Conservation (phyloP, 495 filamentous ascomycete genomes). For the Tuber umbilicatum region DNA sequence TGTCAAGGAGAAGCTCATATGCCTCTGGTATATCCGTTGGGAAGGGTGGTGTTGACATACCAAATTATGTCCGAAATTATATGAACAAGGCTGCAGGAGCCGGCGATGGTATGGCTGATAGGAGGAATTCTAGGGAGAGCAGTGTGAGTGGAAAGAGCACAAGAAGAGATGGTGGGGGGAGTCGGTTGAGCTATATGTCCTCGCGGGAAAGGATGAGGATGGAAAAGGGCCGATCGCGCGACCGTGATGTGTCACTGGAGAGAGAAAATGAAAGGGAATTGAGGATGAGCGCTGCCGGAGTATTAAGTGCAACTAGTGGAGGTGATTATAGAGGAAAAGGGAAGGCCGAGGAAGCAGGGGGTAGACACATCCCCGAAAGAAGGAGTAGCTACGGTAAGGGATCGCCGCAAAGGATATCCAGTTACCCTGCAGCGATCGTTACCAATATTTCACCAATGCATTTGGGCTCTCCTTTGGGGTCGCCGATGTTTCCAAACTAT, state of each 20-base stretch:
- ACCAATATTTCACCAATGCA: constrained; percentile 13
- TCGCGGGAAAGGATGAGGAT: constrained; percentile 37
- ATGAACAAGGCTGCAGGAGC: constrained; percentile 37
- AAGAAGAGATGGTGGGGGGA: constrained; percentile 20
- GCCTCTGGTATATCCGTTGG: constrained; percentile 47
- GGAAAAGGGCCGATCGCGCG: constrained; percentile 22
- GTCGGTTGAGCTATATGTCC: constrained; percentile 36
- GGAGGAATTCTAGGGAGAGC: constrained; percentile 32
- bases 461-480: constrained; percentile 31
- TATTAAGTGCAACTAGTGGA: constrained; percentile 23
- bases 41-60: constrained; percentile 48
- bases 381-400: constrained; percentile 39
- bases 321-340: constrained; percentile 24
- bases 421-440: constrained; percentile 24
- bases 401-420: constrained; percentile 21
- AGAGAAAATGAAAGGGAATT: constrained; percentile 29
- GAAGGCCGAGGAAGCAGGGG: constrained; percentile 25
- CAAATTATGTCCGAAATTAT: constrained; percentile 41
- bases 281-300: constrained; percentile 33
- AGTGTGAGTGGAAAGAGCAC: constrained; percentile 22
- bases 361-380: constrained; percentile 36
- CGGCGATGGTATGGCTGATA: constrained; percentile 51
- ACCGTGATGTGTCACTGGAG: constrained; percentile 6
- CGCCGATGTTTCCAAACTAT: constrained; percentile 31
- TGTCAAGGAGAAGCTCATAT: constrained; percentile 44